A percentile compares a stretch with the other conserved stretches of the same genome.
phyloP scores from a whole-genome alignment of 768 basidiomycete genomes.

The Collybia sp. region DNA sequence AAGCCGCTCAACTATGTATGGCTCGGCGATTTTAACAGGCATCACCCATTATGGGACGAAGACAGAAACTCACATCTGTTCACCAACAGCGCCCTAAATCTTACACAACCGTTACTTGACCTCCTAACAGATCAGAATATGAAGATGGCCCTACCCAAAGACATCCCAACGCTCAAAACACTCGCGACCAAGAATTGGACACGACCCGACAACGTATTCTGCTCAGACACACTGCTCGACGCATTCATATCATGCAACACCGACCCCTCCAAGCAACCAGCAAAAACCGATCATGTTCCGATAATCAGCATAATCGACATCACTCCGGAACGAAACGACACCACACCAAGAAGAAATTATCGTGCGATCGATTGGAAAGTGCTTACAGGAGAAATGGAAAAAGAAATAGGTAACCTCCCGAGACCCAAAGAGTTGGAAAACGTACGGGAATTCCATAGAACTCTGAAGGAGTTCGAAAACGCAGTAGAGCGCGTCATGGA shows the following conservation, averaged over 20 bases:
- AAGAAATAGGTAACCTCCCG: not conserved
- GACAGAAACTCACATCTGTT: not conserved
- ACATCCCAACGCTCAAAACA: constrained; percentile 27
- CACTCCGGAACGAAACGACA: not conserved
- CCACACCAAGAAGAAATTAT: constrained; percentile 16
- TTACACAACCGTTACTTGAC: not conserved
- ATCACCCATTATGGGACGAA: not conserved
- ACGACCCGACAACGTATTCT: constrained; percentile 40
- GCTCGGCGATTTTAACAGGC: not conserved
- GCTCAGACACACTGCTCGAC: constrained; percentile 10
- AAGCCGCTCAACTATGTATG: not conserved
- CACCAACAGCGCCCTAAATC: not conserved
- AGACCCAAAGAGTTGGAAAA: not conserved
- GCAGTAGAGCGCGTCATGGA: constrained; percentile 13
- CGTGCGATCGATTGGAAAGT: constrained; percentile 21
- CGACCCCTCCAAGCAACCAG: constrained; percentile 6
- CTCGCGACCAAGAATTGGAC: constrained; percentile 24
- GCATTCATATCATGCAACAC: constrained; percentile 22
- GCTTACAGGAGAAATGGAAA: constrained; percentile 16
- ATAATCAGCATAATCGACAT: constrained; percentile 26
- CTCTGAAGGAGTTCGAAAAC: constrained; percentile 2
- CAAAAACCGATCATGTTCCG: constrained; percentile 35
- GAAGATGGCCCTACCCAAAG: constrained; percentile 26
- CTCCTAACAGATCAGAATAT: constrained; percentile 4
- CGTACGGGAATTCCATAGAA: constrained; percentile 1